Conservation (phyloP, 495 filamentous ascomycete genomes). For the Hypoxylon perforatum region DNA sequence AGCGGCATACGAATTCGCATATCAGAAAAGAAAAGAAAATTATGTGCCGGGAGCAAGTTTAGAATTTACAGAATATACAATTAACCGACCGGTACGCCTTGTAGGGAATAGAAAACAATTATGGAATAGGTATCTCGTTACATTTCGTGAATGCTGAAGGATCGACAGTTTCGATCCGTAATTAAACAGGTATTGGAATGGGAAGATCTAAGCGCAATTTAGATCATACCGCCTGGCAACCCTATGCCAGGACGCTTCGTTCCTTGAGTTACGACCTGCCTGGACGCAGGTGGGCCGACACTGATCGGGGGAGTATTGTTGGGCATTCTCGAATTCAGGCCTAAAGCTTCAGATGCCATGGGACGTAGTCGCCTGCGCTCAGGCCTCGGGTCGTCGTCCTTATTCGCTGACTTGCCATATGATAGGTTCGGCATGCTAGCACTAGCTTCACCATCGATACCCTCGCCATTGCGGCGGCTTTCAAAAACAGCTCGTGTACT, state of each 20-base stretch:
- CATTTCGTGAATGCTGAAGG: constrained; percentile 46
- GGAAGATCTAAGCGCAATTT: constrained; percentile 20
- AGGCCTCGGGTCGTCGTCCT: constrained; percentile 58
- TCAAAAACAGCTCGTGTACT: constrained; percentile 65
- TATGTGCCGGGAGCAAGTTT: constrained; percentile 36
- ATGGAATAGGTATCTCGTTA: constrained; percentile 48
- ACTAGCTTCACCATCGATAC: constrained; percentile 38
- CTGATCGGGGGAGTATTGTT: constrained; percentile 50
- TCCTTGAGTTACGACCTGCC: constrained; percentile 45
- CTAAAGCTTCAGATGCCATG: constrained; percentile 59
- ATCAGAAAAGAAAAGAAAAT: constrained; percentile 36
- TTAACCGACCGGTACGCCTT: constrained; percentile 25
- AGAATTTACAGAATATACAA: constrained; percentile 46
- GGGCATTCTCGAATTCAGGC: constrained; percentile 52
- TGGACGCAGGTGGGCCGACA: constrained; percentile 48
- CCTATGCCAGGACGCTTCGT: constrained; percentile 47
- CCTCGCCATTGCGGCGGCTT: constrained; percentile 53
- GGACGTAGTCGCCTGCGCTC: constrained; percentile 65
- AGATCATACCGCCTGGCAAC: constrained; percentile 60
- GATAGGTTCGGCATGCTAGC: constrained; percentile 32
- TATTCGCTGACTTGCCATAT: constrained; percentile 37
- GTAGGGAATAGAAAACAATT: constrained; percentile 29
- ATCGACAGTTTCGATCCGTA: constrained; percentile 23
- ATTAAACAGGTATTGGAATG: constrained; percentile 23
- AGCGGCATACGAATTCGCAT: constrained; percentile 31